A percentile compares a stretch with the other conserved stretches of the same genome.
Conservation (phyloP, 2,329 filamentous ascomycete species). For the Hypoxylon sp. region DNA sequence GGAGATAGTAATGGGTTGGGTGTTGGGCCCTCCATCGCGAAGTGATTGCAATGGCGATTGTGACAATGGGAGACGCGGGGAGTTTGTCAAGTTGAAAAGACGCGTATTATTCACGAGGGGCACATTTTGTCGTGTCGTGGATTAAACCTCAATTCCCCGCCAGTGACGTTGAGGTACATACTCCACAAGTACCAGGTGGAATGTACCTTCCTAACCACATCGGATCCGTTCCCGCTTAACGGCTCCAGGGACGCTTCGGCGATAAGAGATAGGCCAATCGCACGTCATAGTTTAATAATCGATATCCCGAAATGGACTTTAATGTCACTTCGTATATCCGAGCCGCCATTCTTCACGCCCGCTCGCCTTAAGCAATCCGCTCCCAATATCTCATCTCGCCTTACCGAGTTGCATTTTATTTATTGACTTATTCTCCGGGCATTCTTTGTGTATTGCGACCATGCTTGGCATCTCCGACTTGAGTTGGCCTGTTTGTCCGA, state of each 20-base stretch:
- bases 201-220: background rate
- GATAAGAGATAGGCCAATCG: conserved; percentile 32
- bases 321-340: conserved; percentile 38
- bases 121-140: conserved; percentile 7
- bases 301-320: conserved; percentile 18
- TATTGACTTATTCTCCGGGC: conserved; percentile 1
- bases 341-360: conserved; percentile 9
- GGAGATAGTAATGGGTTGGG: conserved; percentile 53
- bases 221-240: conserved; percentile 8
- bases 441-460: conserved; percentile 12
- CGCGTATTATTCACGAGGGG: conserved; percentile 37
- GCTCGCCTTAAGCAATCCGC: background rate
- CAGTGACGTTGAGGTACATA: conserved; percentile 26
- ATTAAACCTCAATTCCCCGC: conserved; percentile 19
- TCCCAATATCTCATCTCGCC: conserved; percentile 14
- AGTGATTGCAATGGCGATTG: background rate
- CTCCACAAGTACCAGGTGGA: background rate
- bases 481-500: conserved; percentile 32
- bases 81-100: conserved; percentile 10
- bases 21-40: conserved; percentile 38
- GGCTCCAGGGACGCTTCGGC: conserved; percentile 34
- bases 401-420: conserved; percentile 19
- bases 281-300: conserved; percentile 26
- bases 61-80: background rate
- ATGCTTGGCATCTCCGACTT: conserved; percentile 33